Percentiles rank a stretch among this genome's conserved stretches.
phyloP scores from a whole-genome alignment of 2,329 filamentous ascomycete genomes.

The Helotiales sp. region DNA sequence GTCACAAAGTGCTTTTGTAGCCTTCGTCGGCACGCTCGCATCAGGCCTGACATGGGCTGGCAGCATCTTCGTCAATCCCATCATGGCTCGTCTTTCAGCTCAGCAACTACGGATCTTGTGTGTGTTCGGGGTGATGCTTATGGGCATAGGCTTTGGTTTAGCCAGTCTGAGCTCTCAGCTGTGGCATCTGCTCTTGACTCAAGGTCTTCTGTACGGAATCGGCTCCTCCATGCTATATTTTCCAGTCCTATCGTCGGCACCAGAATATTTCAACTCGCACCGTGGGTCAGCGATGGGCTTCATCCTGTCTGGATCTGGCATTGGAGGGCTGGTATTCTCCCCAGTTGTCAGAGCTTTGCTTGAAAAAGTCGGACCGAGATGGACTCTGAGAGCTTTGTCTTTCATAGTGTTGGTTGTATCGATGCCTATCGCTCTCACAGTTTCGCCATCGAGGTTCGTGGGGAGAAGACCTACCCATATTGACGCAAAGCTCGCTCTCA shows the following conservation, averaged over 20 bases:
- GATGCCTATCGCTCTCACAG: constrained; percentile 41
- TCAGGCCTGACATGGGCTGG: constrained; percentile 50
- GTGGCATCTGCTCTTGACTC: constrained; percentile 45
- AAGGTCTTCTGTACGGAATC: constrained; percentile 47
- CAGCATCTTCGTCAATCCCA: constrained; percentile 48
- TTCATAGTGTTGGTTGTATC: constrained; percentile 40
- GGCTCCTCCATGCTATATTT: constrained; percentile 43
- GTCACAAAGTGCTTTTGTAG: constrained; percentile 43
- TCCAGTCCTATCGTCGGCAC: constrained; percentile 45
- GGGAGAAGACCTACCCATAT: constrained; percentile 40
- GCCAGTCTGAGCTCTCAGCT: constrained; percentile 40
- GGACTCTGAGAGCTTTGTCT: constrained; percentile 44
- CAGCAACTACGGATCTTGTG: constrained; percentile 40
- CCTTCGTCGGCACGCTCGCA: constrained; percentile 50
- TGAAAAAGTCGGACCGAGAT: constrained; percentile 42
- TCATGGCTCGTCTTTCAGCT: constrained; percentile 44
- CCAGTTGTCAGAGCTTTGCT: constrained; percentile 43
- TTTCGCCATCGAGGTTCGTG: constrained; percentile 41
- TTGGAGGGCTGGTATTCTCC: constrained; percentile 44
- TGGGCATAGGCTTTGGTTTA: constrained; percentile 44
- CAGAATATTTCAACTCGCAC: constrained; percentile 50
- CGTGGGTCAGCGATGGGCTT: constrained; percentile 48
- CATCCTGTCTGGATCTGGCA: constrained; percentile 43
- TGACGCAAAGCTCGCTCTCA: constrained; percentile 38
- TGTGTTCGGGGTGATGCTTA: constrained; percentile 41